phyloP scores from a whole-genome alignment of 495 filamentous ascomycete species.

The Tuber microsphaerosporum region DNA sequence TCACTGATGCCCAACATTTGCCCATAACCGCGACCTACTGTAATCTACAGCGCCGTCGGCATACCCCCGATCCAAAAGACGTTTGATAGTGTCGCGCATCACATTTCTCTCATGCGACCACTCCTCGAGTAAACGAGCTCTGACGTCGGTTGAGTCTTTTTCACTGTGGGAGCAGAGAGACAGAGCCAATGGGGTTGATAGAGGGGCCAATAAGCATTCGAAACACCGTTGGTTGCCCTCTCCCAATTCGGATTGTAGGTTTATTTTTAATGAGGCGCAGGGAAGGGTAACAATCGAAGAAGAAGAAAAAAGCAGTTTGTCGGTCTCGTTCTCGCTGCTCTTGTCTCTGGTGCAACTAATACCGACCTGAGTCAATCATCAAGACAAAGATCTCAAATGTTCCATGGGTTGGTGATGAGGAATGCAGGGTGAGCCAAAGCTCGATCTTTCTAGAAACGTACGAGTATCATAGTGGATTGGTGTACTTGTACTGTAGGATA shows the following conservation, averaged over 20 bases:
- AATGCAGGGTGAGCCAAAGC: neutral
- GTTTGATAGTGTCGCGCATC: neutral
- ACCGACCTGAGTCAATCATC: neutral
- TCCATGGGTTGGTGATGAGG: neutral
- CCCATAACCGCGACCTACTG: neutral
- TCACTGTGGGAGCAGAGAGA: neutral
- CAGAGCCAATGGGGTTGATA: neutral
- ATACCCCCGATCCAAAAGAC: neutral
- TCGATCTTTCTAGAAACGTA: neutral
- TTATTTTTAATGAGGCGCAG: constrained; percentile 5
- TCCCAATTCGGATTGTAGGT: neutral
- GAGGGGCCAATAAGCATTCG: neutral
- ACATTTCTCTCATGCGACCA: neutral
- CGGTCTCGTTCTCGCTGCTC: neutral
- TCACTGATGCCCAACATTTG: neutral
- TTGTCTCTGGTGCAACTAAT: neutral
- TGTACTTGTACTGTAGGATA: neutral
- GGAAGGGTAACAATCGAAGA: neutral
- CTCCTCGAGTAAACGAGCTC: neutral
- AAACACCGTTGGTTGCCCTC: neutral
- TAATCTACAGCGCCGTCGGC: neutral
- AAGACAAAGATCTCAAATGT: neutral
- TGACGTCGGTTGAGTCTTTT: constrained; percentile 5
- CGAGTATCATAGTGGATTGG: neutral
- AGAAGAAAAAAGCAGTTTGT: neutral